phyloP scores from a whole-genome alignment of 768 basidiomycete genomes.

The Melanogaster broomeanus region DNA sequence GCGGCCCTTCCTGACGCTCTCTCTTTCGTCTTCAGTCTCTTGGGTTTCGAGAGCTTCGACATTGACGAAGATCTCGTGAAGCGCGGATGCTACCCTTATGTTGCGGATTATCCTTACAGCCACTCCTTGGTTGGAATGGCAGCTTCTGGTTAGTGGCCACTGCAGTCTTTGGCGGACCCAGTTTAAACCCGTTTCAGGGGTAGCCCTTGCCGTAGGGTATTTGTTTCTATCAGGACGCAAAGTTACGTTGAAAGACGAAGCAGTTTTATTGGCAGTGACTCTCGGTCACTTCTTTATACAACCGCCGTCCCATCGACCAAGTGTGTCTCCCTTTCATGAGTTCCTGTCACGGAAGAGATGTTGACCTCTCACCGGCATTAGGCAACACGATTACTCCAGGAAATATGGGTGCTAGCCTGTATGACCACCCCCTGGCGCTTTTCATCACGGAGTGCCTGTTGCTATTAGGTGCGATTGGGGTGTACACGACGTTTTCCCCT shows the following conservation, averaged over 20 bases:
- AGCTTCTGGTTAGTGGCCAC: too few relatives aligned
- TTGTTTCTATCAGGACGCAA: conserved; percentile 16
- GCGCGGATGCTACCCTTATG: conserved; percentile 34
- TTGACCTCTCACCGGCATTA: too few relatives aligned
- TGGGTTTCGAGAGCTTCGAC: conserved; percentile 30
- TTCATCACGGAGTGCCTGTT: conserved; percentile 28
- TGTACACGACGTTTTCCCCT: conserved; percentile 25
- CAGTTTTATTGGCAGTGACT: conserved; percentile 16
- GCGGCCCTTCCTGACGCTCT: conserved; percentile 27
- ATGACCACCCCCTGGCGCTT: too few relatives aligned
- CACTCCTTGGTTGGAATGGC: too few relatives aligned
- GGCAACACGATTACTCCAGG: conserved; percentile 29
- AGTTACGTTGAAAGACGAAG: conserved; percentile 18
- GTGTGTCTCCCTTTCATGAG: not conserved
- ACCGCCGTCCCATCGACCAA: conserved; percentile 28
- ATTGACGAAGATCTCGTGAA: conserved; percentile 15
- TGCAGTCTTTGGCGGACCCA: conserved; percentile 13
- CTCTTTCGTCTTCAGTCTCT: conserved; percentile 30
- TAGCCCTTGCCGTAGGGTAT: conserved; percentile 19
- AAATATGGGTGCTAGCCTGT: conserved; percentile 22
- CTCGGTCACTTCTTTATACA: conserved; percentile 32
- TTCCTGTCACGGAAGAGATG: conserved; percentile 15
- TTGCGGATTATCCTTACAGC: conserved; percentile 34
- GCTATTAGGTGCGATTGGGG: conserved; percentile 26
- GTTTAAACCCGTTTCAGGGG: conserved; percentile 15